phyloP scores from a whole-genome alignment of 495 filamentous ascomycete genomes.

The Aspergillus asperescens region DNA sequence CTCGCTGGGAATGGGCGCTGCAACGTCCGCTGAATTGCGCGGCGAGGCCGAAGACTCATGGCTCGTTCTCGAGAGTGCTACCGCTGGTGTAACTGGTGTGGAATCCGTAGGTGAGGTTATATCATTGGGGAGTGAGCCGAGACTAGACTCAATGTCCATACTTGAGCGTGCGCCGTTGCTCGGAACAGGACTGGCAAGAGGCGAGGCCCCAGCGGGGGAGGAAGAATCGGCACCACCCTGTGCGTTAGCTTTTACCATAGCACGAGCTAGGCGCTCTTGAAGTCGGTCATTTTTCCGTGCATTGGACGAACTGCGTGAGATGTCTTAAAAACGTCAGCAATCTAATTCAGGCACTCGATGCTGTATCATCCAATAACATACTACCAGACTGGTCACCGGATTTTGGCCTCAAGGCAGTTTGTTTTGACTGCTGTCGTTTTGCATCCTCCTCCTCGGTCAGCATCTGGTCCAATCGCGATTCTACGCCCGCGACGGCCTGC shows the following conservation, averaged over 20 bases:
- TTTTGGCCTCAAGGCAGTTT: constrained; percentile 20
- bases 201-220: constrained; percentile 30
- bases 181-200: constrained; percentile 31
- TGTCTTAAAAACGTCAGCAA: constrained; percentile 31
- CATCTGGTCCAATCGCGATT: constrained; percentile 88
- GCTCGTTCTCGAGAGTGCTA: constrained; percentile 22
- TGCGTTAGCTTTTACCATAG: constrained; percentile 46
- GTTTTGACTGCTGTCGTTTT: constrained; percentile 25
- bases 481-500: constrained; percentile 88
- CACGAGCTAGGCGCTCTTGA: constrained; percentile 77
- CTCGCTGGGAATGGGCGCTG: not conserved
- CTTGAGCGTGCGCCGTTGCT: constrained; percentile 36
- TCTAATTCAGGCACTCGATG: not conserved
- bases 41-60: constrained; percentile 30
- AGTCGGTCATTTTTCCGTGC: constrained; percentile 66
- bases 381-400: constrained; percentile 20
- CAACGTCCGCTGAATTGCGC: not conserved
- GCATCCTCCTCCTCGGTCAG: constrained; percentile 67
- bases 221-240: constrained; percentile 26
- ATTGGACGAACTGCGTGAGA: constrained; percentile 49
- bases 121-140: constrained; percentile 22
- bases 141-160: constrained; percentile 32
- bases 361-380: constrained; percentile 9
- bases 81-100: not conserved
- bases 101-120: constrained; percentile 9